Conservation (phyloP, 768 basidiomycete genomes). For the Pilatotrama ljubarskyi region DNA sequence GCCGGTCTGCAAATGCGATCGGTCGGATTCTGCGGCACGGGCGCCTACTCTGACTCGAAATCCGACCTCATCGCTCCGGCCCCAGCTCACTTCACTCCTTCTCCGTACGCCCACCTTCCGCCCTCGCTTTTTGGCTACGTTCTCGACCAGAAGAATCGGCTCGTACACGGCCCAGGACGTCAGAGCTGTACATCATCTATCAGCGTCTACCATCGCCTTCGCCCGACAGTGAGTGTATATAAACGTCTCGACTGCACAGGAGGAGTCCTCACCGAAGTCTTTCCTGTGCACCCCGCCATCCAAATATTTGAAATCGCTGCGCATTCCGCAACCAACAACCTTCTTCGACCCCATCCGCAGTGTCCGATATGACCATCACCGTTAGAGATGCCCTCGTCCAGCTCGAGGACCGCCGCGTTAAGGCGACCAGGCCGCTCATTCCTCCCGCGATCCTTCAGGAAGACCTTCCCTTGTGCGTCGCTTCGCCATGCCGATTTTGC, state of each 20-base stretch:
- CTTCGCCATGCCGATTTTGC: neutral
- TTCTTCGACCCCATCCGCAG: constrained; percentile 29
- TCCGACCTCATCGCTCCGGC: constrained; percentile 7
- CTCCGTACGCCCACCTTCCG: neutral
- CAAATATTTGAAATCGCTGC: neutral
- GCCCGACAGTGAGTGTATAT: constrained; percentile 20
- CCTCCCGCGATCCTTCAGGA: constrained; percentile 95
- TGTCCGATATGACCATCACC: constrained; percentile 64
- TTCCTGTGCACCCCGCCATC: neutral
- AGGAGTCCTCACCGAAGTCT: constrained; percentile 10
- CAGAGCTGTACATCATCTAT: constrained; percentile 2
- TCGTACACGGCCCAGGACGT: neutral
- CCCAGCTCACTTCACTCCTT: neutral
- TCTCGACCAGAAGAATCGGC: neutral
- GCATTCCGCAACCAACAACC: neutral
- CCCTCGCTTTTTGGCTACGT: neutral
- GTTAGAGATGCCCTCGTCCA: constrained; percentile 78
- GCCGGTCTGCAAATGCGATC: neutral
- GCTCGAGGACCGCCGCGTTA: constrained; percentile 87
- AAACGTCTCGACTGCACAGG: neutral
- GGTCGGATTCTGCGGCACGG: neutral
- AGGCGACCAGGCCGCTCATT: constrained; percentile 83
- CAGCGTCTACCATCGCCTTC: neutral
- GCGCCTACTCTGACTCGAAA: constrained; percentile 6
- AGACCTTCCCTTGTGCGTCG: constrained; percentile 79